Conservation (phyloP, 345 rosid genomes). For the Hypericum perforatum region DNA sequence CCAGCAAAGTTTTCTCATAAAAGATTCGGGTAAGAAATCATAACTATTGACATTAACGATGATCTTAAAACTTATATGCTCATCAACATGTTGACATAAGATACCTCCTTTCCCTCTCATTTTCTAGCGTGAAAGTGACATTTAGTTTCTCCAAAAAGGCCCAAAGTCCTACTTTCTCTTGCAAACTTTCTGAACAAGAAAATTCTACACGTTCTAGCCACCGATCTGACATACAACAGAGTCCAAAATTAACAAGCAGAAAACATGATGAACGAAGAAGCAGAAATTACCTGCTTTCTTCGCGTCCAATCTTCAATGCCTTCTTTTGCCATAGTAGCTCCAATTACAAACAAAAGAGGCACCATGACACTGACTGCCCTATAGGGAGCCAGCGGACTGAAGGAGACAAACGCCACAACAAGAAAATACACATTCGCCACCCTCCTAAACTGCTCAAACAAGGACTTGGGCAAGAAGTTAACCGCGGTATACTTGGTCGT, state of each 20-base stretch:
- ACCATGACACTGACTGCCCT: slow-evolving; percentile 57
- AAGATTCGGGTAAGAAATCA: too few relatives aligned
- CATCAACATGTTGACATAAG: too few relatives aligned
- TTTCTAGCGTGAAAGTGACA: too few relatives aligned
- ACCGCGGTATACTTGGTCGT: slow-evolving; percentile 66
- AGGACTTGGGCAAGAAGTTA: slow-evolving; percentile 84
- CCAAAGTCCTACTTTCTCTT: too few relatives aligned
- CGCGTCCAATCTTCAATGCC: slow-evolving; percentile 80
- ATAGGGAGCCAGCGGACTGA: slow-evolving; percentile 84
- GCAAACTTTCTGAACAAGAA: too few relatives aligned
- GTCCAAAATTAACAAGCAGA: not conserved
- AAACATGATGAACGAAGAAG: slow-evolving; percentile 1
- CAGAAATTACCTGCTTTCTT: slow-evolving; percentile 49
- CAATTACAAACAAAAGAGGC: slow-evolving; percentile 70
- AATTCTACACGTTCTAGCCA: too few relatives aligned
- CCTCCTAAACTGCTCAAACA: slow-evolving; percentile 96
- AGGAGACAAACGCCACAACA: slow-evolving; percentile 76
- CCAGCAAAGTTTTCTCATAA: not conserved
- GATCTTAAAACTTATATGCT: too few relatives aligned
- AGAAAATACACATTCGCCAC: slow-evolving; percentile 87
- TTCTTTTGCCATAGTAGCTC: slow-evolving; percentile 82
- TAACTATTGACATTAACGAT: too few relatives aligned
- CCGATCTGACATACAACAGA: too few relatives aligned
- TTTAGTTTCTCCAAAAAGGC: too few relatives aligned
- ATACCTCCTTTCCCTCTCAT: too few relatives aligned